These are phyloP conservation scores for Candida neerlandica DNA, from an alignment of 1,139 yeast genomes.

Conservation along the genomic window DNA sequence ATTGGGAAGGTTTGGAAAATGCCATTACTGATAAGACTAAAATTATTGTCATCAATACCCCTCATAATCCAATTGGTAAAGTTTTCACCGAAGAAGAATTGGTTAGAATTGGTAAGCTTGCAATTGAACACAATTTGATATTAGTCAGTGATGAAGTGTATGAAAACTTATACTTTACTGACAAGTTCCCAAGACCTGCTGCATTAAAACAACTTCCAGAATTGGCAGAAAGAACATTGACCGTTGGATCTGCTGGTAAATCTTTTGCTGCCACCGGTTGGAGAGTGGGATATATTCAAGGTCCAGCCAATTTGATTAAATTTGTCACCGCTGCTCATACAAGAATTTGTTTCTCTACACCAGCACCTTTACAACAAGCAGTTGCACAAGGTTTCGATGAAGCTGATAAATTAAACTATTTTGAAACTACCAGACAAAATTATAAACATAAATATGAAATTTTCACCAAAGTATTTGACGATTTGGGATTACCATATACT, in stretches of 20 bases:
- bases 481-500: constrained; percentile 85
- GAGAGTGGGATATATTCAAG: constrained; percentile 96
- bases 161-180: constrained; percentile 77
- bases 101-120: constrained; percentile 71
- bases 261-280: constrained; percentile 98
- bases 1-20: constrained; percentile 71
- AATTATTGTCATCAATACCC: constrained; percentile 85
- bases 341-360: constrained; percentile 85
- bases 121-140: constrained; percentile 79
- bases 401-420: constrained; percentile 67
- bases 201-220: constrained; percentile 69
- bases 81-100: constrained; percentile 78
- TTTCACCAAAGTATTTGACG: constrained; percentile 78
- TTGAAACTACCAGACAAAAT: constrained; percentile 63
- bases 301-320: constrained; percentile 76
- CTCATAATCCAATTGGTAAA: constrained; percentile 96
- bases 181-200: constrained; percentile 79
- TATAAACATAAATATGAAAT: constrained; percentile 72
- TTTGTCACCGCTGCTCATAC: constrained; percentile 91
- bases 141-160: constrained; percentile 93
- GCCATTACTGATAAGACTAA: constrained; percentile 78
- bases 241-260: constrained; percentile 97
- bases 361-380: constrained; percentile 95
- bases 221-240: constrained; percentile 72
- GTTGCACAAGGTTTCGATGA: constrained; percentile 71